Evolutionary conservation across 176 grass and related monocot genomes (phyloP).

Genomic region (Avena eriantha): DNA sequence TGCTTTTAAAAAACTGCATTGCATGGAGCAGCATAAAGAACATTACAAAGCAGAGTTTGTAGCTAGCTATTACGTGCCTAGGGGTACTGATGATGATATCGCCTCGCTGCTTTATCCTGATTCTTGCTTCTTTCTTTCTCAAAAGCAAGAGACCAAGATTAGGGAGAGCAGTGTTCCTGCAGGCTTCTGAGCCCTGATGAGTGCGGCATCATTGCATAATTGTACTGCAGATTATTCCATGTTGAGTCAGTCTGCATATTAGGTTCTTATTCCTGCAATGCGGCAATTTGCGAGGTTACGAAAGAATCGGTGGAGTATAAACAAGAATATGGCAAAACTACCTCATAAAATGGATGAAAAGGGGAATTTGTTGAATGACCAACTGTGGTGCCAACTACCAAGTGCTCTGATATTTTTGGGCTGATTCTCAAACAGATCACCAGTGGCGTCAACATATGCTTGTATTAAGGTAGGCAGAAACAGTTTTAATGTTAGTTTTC

Average conservation of each 20-base stretch:
- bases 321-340: conserved; percentile 8
- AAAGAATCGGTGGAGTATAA: not conserved
- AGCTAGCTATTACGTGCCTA: conserved; percentile 26
- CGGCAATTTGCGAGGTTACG: not conserved
- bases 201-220: conserved; percentile 9
- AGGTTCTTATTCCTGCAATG: not conserved
- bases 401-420: conserved; percentile 9
- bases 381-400: not conserved
- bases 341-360: not conserved
- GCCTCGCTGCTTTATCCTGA: conserved; percentile 43
- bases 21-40: conserved; percentile 34
- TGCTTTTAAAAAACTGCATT: too few relatives aligned
- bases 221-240: conserved; percentile 19
- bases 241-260: conserved; percentile 18
- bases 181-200: conserved; percentile 34
- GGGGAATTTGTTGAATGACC: not conserved
- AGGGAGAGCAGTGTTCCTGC: conserved; percentile 36
- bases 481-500: not conserved
- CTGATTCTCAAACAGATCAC: not conserved
- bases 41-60: conserved; percentile 47
- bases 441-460: not conserved
- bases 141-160: conserved; percentile 29
- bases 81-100: conserved; percentile 37
- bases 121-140: conserved; percentile 39
- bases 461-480: not conserved